Conservation (phyloP, 306 rosid species). For the Morella rubra region DNA sequence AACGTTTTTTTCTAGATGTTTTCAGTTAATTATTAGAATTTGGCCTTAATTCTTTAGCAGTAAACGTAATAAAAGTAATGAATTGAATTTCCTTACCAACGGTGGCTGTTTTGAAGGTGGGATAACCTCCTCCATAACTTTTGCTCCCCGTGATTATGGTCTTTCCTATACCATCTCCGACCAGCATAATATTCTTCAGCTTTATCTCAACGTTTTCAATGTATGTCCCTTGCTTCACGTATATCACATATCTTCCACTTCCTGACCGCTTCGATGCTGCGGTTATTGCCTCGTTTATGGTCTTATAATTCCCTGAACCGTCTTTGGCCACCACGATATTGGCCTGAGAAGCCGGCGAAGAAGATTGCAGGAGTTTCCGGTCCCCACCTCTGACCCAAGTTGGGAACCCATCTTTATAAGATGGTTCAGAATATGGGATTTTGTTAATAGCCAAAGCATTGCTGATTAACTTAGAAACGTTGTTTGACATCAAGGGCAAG, state of each 20-base stretch:
- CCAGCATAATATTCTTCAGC: constrained; percentile 57
- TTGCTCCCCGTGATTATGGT: constrained; percentile 80
- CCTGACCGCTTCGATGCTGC: constrained; percentile 46
- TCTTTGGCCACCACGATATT: constrained; percentile 71
- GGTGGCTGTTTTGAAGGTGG: constrained; percentile 77
- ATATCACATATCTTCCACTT: constrained; percentile 66
- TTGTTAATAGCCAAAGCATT: constrained; percentile 64
- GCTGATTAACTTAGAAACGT: constrained; percentile 58
- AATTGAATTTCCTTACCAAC: constrained; percentile 57
- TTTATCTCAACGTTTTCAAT: constrained; percentile 66
- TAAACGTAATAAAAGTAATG: no score
- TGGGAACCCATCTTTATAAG: constrained; percentile 52
- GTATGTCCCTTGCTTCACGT: constrained; percentile 71
- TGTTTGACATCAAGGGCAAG: constrained; percentile 49
- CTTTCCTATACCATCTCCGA: constrained; percentile 83
- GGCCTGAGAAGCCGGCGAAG: constrained; percentile 49
- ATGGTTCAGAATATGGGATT: constrained; percentile 19
- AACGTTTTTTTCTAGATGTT: no score
- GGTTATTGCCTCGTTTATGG: constrained; percentile 48
- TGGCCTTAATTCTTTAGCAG: no score
- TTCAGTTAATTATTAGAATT: no score
- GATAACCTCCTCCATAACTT: constrained; percentile 87
- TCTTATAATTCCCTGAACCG: constrained; percentile 65
- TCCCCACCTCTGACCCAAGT: constrained; percentile 74
- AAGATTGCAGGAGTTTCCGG: constrained; percentile 61